Evolutionary conservation across 768 basidiomycete genomes (phyloP), one percentile per base, ranked within the genome.

Genomic region (Coprinopsis sp.): DNA sequence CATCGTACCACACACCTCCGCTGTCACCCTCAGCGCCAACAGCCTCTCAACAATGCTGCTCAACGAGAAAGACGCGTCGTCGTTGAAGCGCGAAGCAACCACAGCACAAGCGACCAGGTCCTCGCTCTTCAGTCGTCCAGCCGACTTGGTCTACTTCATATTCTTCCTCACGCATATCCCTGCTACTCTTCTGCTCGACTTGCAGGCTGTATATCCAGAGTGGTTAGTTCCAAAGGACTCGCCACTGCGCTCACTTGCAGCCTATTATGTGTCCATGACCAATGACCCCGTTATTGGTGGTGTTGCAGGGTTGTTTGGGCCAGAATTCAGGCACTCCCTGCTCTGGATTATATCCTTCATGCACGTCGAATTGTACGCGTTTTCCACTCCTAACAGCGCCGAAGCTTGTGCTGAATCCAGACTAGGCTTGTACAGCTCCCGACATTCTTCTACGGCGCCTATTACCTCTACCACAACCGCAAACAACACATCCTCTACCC

Each of bases 391-490:
- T 18, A 21, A 19, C 30, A 28, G 27, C 30, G n/a, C 30, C 10
- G 8, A 8, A 31, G 10, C n/a, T 31, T 31, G 8, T 31, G 8
- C 8, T 31, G 10, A 8, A 8, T 31, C n/a, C n/a, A 8, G 30
- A 8, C 10, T 31, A 84, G 83, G 13, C 51, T 78, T 39, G 84
- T 87, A 61, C 90, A 91, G 58, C 64, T 91, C 0, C 91, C 91
- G 0, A 74, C 83, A 0, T 91, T 91, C 58, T 54, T 90, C 34
- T 48, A 91, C n/a, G 87, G 84, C 11, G 24, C 47, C 2, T 43
- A 49, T 29, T 14, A 41, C 37, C 40, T 49, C 47, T 49, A 49
- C 40, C 37, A 42, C 40, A 43, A 49, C 39, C 19, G 21, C 28
- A 43, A 49, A 12, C 18, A 25, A 5, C 22, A 40, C 6, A 61